Percentiles rank a stretch among this genome's conserved stretches.
phyloP scores from a whole-genome alignment of 2,329 filamentous ascomycete genomes.

The Cyphellophora attinorum region DNA sequence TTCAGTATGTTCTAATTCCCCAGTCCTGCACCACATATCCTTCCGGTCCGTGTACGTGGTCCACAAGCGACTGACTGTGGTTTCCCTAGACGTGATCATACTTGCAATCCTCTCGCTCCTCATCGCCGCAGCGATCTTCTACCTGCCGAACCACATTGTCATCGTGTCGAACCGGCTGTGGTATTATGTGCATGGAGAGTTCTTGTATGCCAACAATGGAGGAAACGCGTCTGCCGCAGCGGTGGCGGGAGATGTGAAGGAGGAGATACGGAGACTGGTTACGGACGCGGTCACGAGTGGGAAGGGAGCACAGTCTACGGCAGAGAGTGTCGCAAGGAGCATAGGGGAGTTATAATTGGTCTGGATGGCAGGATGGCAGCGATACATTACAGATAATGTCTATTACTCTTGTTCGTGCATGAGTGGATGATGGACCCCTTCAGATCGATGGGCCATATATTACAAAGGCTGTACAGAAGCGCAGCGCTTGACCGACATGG shows the following conservation, averaged over 20 bases:
- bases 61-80: background rate
- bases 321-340: too few species aligned
- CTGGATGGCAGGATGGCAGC: too few species aligned
- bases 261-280: background rate
- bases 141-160: slow-evolving; percentile 83
- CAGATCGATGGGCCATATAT: too few species aligned
- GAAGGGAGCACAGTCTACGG: too few species aligned
- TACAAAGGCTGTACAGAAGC: too few species aligned
- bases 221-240: slow-evolving; percentile 21
- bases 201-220: slow-evolving; percentile 4
- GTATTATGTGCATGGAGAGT: slow-evolving; percentile 88
- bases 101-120: slow-evolving; percentile 84
- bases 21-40: slow-evolving; percentile 10
- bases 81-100: slow-evolving; percentile 65
- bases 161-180: slow-evolving; percentile 76
- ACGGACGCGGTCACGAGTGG: too few species aligned
- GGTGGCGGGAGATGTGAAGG: slow-evolving; percentile 25
- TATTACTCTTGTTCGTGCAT: too few species aligned
- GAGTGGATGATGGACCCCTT: too few species aligned
- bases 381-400: too few species aligned
- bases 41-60: slow-evolving; percentile 1
- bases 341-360: too few species aligned
- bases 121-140: slow-evolving; percentile 76
- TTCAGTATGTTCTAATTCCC: slow-evolving; percentile 62
- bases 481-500: too few species aligned